Evolutionary conservation across 2,329 filamentous ascomycete species (phyloP).

Genomic region (Fusarium odoratissimum): DNA sequence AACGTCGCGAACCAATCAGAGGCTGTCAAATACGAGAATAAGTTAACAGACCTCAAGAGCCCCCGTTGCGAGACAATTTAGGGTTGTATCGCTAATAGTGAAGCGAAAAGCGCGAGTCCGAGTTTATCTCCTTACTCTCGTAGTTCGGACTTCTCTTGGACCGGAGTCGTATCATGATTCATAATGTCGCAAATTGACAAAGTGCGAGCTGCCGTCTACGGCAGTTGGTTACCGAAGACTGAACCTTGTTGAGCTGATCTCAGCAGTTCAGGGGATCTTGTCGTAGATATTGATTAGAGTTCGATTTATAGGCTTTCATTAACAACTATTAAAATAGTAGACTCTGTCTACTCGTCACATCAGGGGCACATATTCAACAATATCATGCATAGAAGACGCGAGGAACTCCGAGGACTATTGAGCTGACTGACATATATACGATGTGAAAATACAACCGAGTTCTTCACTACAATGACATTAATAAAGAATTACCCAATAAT

Average conservation of each 20-base stretch:
- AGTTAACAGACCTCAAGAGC: neutral
- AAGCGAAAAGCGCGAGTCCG: constrained; percentile 1
- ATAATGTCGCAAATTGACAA: neutral
- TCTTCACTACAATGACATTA: neutral
- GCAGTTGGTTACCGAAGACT: neutral
- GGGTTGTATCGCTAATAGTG: neutral
- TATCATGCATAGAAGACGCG: neutral
- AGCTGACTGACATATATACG: too few relatives aligned
- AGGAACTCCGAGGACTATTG: neutral
- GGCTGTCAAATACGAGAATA: constrained; percentile 17
- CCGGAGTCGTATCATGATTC: neutral
- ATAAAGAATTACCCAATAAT: rapidly evolving
- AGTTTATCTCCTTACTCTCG: neutral
- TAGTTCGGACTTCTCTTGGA: neutral
- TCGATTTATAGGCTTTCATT: too few relatives aligned
- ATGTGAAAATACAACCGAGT: neutral
- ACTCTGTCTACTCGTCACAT: rapidly evolving
- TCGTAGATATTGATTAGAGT: neutral
- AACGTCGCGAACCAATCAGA: neutral
- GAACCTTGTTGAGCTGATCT: neutral
- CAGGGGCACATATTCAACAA: neutral
- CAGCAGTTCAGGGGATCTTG: neutral
- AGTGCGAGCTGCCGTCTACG: neutral
- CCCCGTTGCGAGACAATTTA: neutral
- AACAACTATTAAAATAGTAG: rapidly evolving